Conservation (phyloP, 2,329 filamentous ascomycete species). For the Diplodia sapinea region DNA sequence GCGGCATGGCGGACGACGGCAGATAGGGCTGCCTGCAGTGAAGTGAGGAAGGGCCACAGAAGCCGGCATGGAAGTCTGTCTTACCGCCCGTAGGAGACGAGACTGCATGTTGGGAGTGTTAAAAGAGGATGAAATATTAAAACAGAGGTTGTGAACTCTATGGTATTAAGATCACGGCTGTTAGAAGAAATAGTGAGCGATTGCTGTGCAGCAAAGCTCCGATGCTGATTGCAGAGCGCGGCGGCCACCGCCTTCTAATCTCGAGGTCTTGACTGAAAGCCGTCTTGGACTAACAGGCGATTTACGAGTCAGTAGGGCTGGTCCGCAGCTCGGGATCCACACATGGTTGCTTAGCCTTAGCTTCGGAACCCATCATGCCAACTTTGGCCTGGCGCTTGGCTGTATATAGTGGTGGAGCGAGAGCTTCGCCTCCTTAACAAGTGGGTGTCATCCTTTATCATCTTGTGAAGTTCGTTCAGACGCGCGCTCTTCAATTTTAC, state of each 20-base stretch:
- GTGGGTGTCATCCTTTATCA: background rate
- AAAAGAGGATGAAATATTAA: too few species aligned
- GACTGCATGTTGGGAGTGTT: conserved; percentile 12
- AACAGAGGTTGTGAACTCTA: background rate
- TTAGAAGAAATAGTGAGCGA: background rate
- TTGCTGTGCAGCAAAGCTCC: background rate
- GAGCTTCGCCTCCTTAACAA: background rate
- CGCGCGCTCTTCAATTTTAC: background rate
- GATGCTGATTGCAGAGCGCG: background rate
- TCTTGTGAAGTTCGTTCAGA: too few species aligned
- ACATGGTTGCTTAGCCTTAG: background rate
- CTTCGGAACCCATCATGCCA: conserved; percentile 1
- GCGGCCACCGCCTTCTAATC: background rate
- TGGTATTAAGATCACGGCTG: background rate
- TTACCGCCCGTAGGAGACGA: conserved; percentile 5
- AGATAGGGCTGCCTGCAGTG: background rate
- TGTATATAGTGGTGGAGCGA: background rate
- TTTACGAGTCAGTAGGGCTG: conserved; percentile 1
- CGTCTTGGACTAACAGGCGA: background rate
- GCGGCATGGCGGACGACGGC: conserved; percentile 20
- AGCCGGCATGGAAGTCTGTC: background rate
- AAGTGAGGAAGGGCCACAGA: background rate
- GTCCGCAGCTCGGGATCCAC: conserved; percentile 1
- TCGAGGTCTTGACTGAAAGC: background rate
- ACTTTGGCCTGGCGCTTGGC: conserved; percentile 10